Evolutionary conservation across 345 rosid genomes (phyloP), one percentile per base, ranked within the genome.

Genomic region (Punica granatum): DNA sequence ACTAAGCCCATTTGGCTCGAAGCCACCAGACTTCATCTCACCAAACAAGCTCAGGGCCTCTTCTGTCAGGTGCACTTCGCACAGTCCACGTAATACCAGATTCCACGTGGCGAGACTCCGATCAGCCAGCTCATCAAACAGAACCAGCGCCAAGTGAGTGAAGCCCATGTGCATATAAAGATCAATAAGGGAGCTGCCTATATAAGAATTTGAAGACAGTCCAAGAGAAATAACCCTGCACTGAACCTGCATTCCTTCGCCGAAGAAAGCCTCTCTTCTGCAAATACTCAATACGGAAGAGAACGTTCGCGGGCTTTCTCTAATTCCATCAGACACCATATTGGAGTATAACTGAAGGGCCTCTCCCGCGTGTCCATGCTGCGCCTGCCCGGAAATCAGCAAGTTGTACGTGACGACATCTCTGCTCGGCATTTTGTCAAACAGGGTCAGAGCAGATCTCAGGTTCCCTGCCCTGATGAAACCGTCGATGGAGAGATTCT

Each of bases 231-330:
- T 41, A 73, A 81, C 85, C 73, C 97, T 86, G 69, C 95, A 79
- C 54, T 88, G 95, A 72, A 81, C 84, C 69, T 88, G 96, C 74
- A 70, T 72, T 51, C 92, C 96, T 79, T 82, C 90, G 68, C 63
- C 66, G 34, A 26, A 64, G 43, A 88, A 78, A 66, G 74, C 76
- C 7, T 59, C 77, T 44, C 73, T 66, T 31, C 75, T 72, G 81
- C 96, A 89, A 53, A 82, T 70, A 76, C 95, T 85, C 58, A 85
- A 44, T 67, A 86, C 86, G 10, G 93, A 83, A 66, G 93, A 84
- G 74, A 83, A 84, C 11, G 92, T 87, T 1, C 83, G 80, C 19
- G 83, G 82, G 67, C 77, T 89, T 77, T 92, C 98, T 72, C 72
- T 74, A 31, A 92, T 74, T 64, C 85, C 87, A 54, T 25, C 68